These are phyloP conservation scores for Fusarium sp. DNA, from an alignment of 2,329 filamentous ascomycete species.

Conservation along the genomic window DNA sequence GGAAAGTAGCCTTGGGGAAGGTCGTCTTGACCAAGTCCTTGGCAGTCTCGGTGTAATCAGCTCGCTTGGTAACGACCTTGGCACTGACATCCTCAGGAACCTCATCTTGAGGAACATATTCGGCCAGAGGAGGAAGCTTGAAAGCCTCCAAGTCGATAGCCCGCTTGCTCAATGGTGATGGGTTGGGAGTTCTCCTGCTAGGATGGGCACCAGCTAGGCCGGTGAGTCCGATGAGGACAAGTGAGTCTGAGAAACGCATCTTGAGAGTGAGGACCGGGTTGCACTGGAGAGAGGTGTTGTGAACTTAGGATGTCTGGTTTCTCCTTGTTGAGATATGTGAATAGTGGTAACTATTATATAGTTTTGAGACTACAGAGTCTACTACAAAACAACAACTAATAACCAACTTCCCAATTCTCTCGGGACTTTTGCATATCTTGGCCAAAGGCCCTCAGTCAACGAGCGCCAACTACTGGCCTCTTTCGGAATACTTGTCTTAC, in stretches of 20 bases:
- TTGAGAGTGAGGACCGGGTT: background rate
- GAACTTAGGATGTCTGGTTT: background rate
- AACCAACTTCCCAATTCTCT: slow-evolving; percentile 25
- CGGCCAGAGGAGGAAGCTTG: slow-evolving; percentile 49
- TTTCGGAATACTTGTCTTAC: slow-evolving; percentile 2
- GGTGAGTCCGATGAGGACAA: slow-evolving; percentile 52
- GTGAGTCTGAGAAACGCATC: slow-evolving; percentile 50
- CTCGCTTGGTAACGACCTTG: slow-evolving; percentile 42
- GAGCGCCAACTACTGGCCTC: background rate
- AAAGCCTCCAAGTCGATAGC: slow-evolving; percentile 52
- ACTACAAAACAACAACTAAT: background rate
- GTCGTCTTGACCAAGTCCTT: slow-evolving; percentile 58
- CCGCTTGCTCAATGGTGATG: slow-evolving; percentile 45
- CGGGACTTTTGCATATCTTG: slow-evolving; percentile 30
- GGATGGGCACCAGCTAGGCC: slow-evolving; percentile 53
- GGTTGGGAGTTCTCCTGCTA: slow-evolving; percentile 43
- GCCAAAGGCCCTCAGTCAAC: background rate
- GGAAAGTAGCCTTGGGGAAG: slow-evolving; percentile 58
- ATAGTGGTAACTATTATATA: slow-evolving; percentile 7
- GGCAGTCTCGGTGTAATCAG: slow-evolving; percentile 59
- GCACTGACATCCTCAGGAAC: slow-evolving; percentile 43
- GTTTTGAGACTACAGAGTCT: background rate
- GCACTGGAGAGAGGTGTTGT: background rate
- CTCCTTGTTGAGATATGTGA: background rate
- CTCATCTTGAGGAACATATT: slow-evolving; percentile 46